A percentile compares a stretch with the other conserved stretches of the same genome.
Conservation (phyloP, 2,329 filamentous ascomycete genomes). For the Byssothecium circinans region DNA sequence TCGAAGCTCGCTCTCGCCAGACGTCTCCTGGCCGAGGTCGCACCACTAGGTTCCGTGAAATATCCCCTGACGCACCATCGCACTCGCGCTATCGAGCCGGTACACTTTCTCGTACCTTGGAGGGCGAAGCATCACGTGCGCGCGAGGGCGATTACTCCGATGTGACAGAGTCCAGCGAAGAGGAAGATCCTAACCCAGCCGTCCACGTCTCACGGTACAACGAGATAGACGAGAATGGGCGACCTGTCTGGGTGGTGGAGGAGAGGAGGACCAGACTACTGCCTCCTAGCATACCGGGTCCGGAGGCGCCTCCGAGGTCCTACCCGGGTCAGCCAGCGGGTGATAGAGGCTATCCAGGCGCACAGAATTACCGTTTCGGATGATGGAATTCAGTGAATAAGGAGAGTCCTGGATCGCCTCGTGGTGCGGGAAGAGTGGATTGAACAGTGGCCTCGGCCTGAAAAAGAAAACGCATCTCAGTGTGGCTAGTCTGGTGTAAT, state of each 20-base stretch:
- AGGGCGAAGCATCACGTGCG: slow-evolving; percentile 1
- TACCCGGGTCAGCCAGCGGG: not conserved
- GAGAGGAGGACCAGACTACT: slow-evolving; percentile 14
- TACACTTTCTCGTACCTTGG: slow-evolving; percentile 11
- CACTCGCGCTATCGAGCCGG: slow-evolving; percentile 13
- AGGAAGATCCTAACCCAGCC: slow-evolving; percentile 19
- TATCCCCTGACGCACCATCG: slow-evolving; percentile 1
- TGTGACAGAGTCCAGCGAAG: slow-evolving; percentile 29
- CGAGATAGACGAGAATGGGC: slow-evolving; percentile 33
- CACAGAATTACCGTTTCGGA: not conserved
- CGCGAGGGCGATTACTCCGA: slow-evolving; percentile 23
- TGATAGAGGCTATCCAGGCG: not conserved
- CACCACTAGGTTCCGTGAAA: slow-evolving; percentile 4
- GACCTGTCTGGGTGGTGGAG: slow-evolving; percentile 30
- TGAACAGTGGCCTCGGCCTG: too few relatives aligned
- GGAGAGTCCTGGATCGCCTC: not conserved
- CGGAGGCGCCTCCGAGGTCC: not conserved
- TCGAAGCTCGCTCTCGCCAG: not conserved
- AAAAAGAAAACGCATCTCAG: too few relatives aligned
- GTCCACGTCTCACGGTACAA: slow-evolving; percentile 18
- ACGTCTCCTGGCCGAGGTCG: slow-evolving; percentile 4
- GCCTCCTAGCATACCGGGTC: not conserved
- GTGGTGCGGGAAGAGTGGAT: too few relatives aligned
- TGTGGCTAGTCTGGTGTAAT: too few relatives aligned
- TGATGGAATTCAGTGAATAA: not conserved